Evolutionary conservation across 1,284 basidiomycete species (phyloP), one percentile per base, ranked within the genome.

Genomic region (Testicularia cyperi): DNA sequence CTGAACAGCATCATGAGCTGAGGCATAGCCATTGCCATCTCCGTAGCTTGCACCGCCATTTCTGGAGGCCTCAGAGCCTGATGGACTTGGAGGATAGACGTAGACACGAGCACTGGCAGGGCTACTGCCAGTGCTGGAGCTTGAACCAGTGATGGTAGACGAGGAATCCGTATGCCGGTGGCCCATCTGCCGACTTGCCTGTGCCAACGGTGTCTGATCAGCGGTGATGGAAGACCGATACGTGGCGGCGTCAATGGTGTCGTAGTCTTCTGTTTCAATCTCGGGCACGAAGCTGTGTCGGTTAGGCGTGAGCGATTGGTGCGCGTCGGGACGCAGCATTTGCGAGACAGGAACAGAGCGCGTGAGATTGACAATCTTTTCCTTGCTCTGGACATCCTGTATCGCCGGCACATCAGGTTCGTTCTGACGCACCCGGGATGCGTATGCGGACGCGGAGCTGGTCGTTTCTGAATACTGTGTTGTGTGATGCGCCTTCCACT

Each of bases 41-140:
- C n/a, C n/a, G n/a, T n/a, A n/a, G n/a, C n/a, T n/a, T n/a, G 28
- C 28, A 6, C 30, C 39, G 21, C 44, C 41, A 9, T 19, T 30
- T 8, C 41, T 12, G 1, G 56, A 48, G 2, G 45, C 49, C 25
- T 55, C 64, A 1, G 65, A 68, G 9, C 47, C 51, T 5, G 66
- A 62, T 3, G 68, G 68, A 18, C 63, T 68, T 1, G 68, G 68
- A 3, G 68, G 68, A 28, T 68, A 70, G 25, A 70, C 66, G 36
- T 67, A 68, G 43, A 70, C 66, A 27, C 60, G 65, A 10, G 64
- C 64, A 5, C 43, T 44, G 9, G 38, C 43, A n/a, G 52, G 49
- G 29, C 53, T 57, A 21, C 21, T 21, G 4, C 6, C 19, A 9
- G 31, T 34, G 9, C 4, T 10, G 6, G 16, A 25, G 23, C 32